These are phyloP conservation scores for Galerina sulciceps DNA, from an alignment of 768 basidiomycete genomes.

Conservation along the genomic window DNA sequence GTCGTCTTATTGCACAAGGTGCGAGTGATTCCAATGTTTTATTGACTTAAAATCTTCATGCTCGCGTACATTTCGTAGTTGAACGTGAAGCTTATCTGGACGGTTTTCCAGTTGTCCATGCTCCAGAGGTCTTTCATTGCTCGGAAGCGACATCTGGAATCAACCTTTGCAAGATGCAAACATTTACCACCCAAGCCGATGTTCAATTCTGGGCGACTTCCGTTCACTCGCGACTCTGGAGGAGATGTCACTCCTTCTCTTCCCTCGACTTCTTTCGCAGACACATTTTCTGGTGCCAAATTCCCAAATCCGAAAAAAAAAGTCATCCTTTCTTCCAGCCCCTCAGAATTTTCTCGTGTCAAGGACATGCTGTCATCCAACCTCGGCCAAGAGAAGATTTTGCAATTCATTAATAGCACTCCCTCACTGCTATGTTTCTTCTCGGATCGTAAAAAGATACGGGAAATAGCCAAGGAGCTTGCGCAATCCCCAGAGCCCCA, in stretches of 20 bases:
- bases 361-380: constrained; percentile 14
- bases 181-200: constrained; percentile 11
- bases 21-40: not conserved
- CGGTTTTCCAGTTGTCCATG: constrained; percentile 66
- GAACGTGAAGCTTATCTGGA: constrained; percentile 21
- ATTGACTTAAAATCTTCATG: not conserved
- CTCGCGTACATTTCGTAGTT: constrained; percentile 3
- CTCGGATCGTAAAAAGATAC: constrained; percentile 37
- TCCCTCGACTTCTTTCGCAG: not conserved
- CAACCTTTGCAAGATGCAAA: constrained; percentile 27
- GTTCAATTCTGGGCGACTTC: constrained; percentile 9
- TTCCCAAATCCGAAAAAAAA: not conserved
- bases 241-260: not conserved
- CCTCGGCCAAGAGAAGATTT: constrained; percentile 16
- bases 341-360: constrained; percentile 16
- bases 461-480: constrained; percentile 33
- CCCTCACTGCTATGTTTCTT: constrained; percentile 22
- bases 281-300: not conserved
- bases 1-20: constrained; percentile 11
- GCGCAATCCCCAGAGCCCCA: constrained; percentile 38
- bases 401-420: constrained; percentile 21
- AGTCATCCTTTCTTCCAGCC: not conserved
- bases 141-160: constrained; percentile 57
- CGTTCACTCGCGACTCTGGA: not conserved
- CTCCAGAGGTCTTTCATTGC: constrained; percentile 64